These are phyloP conservation scores for Colletotrichum viniferum DNA, from an alignment of 2,329 filamentous ascomycete species.

Conservation along the genomic window DNA sequence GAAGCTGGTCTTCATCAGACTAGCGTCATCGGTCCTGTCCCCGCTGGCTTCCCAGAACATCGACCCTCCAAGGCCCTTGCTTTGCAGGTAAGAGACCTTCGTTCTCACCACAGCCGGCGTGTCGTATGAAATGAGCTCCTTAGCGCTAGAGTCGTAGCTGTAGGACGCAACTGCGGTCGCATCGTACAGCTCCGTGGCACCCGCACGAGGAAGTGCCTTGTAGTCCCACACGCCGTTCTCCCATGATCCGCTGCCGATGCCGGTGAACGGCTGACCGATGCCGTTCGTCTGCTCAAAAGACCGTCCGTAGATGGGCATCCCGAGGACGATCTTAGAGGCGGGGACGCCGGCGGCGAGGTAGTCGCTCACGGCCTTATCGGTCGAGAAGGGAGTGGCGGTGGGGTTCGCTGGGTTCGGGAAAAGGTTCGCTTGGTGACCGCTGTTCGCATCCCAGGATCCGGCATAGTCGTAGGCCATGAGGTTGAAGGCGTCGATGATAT, in stretches of 20 bases:
- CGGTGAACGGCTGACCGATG: slow-evolving; percentile 65
- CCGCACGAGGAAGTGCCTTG: slow-evolving; percentile 72
- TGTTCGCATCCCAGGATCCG: slow-evolving; percentile 66
- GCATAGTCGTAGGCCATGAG: slow-evolving; percentile 79
- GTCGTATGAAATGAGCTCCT: slow-evolving; percentile 75
- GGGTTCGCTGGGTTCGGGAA: slow-evolving; percentile 60
- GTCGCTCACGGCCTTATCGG: slow-evolving; percentile 65
- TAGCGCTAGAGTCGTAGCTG: slow-evolving; percentile 65
- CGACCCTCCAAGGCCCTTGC: slow-evolving; percentile 69
- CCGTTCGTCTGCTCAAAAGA: slow-evolving; percentile 67
- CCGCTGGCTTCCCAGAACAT: slow-evolving; percentile 88
- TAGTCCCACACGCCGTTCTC: slow-evolving; percentile 82
- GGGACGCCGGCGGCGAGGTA: slow-evolving; percentile 70
- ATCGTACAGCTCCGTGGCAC: slow-evolving; percentile 64
- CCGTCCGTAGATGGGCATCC: slow-evolving; percentile 82
- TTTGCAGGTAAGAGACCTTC: slow-evolving; percentile 71
- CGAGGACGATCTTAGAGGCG: slow-evolving; percentile 71
- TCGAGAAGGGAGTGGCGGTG: slow-evolving; percentile 70
- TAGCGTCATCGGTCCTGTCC: slow-evolving; percentile 64
- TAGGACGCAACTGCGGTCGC: slow-evolving; percentile 65
- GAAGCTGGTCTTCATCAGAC: slow-evolving; percentile 60
- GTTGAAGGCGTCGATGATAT: slow-evolving; percentile 59
- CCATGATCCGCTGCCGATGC: slow-evolving; percentile 72
- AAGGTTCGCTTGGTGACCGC: slow-evolving; percentile 77
- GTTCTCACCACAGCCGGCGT: slow-evolving; percentile 61